Base-by-base conservation (phyloP, 495 filamentous ascomycete species). In the Penicillium canariense region DNA sequence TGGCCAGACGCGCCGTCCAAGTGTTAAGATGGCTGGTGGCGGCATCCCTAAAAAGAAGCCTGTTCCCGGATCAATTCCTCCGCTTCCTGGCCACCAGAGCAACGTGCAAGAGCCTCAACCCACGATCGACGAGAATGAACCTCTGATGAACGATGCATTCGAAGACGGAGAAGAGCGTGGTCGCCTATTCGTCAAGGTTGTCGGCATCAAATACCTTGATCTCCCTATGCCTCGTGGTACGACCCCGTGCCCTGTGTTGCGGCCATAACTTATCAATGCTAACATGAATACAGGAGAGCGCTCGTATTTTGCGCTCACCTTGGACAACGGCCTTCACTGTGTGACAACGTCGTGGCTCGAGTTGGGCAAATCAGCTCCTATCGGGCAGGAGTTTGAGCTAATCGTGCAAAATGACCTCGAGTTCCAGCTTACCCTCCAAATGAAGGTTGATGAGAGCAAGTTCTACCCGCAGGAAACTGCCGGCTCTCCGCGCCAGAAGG, bases 301-400 rank as follows among this genome's bases (percentile, higher is more conserved):
- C 50, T 89, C 89, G 5, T 90, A 89, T 74, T 98, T 98, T 73
- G 87, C 91, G 45, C 79, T 98, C 8, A 98, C 94, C 2, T 81
- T 98, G 22, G 94, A 98, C 72, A 98, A 98, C 61, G 94, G 94
- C 23, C 81, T 98, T 2, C 94, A 98, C 69, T 98, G 94, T 63
- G 94, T 98, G 9, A 97, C 94, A 1, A 98, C 94, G 5, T 84
- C 91, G 0, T 97, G 91, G 90, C 73, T 97, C 2, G 94, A 98
- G 67, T 78, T 98, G 23, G 95, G 91, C 44, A 89, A 88, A 54
- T 91, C 85, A 36, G 95, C 95, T 15, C 93, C 95, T 3, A 97
- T 98, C 60, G 94, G 94, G 17, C 94, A 98, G 62, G 94, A 98
- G 67, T 98, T 98, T 55, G 94, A 98, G 70, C 84, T 98, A 32